phyloP scores from a whole-genome alignment of 768 basidiomycete species.

The Boletus subcaerulescens region DNA sequence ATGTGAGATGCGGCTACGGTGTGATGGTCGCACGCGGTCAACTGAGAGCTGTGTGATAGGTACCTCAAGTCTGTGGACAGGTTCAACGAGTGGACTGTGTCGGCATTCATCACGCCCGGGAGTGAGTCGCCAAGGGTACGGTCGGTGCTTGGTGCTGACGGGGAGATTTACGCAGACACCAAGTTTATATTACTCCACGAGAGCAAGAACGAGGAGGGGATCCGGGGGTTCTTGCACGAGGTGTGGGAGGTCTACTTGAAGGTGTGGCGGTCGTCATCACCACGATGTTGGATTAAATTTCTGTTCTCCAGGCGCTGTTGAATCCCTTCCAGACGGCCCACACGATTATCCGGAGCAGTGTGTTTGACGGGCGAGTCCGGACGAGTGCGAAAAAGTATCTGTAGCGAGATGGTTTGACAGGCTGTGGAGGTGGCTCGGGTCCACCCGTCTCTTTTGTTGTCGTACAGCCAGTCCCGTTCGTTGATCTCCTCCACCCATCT shows the following conservation, averaged over 20 bases:
- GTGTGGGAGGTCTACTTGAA: conserved; percentile 98
- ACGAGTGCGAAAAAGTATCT: conserved; percentile 86
- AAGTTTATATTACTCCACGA: conserved; percentile 96
- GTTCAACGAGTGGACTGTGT: conserved; percentile 99
- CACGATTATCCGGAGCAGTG: conserved; percentile 69
- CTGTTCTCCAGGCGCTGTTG: conserved; percentile 61
- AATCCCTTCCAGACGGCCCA: conserved; percentile 98
- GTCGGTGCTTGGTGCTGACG: background rate
- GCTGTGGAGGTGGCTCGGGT: conserved; percentile 19
- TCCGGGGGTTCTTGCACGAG: conserved; percentile 87
- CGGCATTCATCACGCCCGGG: conserved; percentile 91
- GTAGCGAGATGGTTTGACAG: conserved; percentile 21
- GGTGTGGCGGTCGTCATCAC: conserved; percentile 40
- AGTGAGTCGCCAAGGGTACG: conserved; percentile 52
- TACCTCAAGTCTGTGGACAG: conserved; percentile 94
- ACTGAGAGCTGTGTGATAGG: conserved; percentile 46
- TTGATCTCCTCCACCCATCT: conserved; percentile 8
- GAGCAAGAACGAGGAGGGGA: conserved; percentile 95
- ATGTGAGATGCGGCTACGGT: conserved; percentile 55
- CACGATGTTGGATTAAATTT: no score
- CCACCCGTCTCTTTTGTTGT: conserved; percentile 18
- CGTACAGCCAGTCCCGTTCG: background rate
- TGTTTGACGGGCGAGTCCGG: conserved; percentile 83
- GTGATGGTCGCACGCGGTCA: conserved; percentile 1
- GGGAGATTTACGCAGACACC: conserved; percentile 56